phyloP scores from a whole-genome alignment of 1,284 basidiomycete species.

The Trichosporon sp. region DNA sequence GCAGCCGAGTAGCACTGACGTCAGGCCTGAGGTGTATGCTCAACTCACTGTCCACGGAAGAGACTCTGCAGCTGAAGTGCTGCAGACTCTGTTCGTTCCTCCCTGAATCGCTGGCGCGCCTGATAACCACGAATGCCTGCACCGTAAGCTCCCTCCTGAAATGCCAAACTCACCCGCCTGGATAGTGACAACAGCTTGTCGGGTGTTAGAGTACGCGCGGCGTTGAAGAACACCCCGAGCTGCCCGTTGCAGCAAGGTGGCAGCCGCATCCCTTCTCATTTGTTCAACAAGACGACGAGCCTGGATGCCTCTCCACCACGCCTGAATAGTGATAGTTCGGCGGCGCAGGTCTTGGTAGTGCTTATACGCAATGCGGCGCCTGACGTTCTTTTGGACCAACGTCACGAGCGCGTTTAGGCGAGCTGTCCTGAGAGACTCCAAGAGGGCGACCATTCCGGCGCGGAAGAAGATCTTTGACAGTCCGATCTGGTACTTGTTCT shows the following conservation, averaged over 20 bases:
- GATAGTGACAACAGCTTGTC: slow-evolving; percentile 64
- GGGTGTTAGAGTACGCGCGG: slow-evolving; percentile 62
- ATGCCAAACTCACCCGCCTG: slow-evolving; percentile 72
- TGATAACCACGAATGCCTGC: slow-evolving; percentile 75
- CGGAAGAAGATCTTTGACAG: slow-evolving; percentile 99
- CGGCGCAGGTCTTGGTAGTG: slow-evolving; percentile 68
- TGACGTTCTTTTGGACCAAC: slow-evolving; percentile 95
- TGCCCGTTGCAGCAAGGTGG: slow-evolving; percentile 69
- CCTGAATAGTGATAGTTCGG: slow-evolving; percentile 81
- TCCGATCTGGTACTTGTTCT: slow-evolving; percentile 95
- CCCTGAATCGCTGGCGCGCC: slow-evolving; percentile 63
- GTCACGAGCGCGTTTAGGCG: slow-evolving; percentile 87
- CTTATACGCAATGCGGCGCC: slow-evolving; percentile 75
- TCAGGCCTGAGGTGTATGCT: background rate
- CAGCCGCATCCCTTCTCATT: slow-evolving; percentile 70
- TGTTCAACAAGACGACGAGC: slow-evolving; percentile 68
- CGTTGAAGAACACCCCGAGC: slow-evolving; percentile 71
- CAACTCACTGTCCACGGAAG: slow-evolving; percentile 77
- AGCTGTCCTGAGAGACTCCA: slow-evolving; percentile 84
- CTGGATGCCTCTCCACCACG: slow-evolving; percentile 83
- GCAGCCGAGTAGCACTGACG: slow-evolving; percentile 61
- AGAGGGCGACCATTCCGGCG: slow-evolving; percentile 95
- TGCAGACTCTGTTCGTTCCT: slow-evolving; percentile 62
- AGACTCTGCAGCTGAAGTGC: slow-evolving; percentile 76
- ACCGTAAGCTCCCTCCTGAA: background rate